Evolutionary conservation across 2,329 filamentous ascomycete species (phyloP), one percentile per base, ranked within the genome.

Genomic region (Penicillium verrucosum): DNA sequence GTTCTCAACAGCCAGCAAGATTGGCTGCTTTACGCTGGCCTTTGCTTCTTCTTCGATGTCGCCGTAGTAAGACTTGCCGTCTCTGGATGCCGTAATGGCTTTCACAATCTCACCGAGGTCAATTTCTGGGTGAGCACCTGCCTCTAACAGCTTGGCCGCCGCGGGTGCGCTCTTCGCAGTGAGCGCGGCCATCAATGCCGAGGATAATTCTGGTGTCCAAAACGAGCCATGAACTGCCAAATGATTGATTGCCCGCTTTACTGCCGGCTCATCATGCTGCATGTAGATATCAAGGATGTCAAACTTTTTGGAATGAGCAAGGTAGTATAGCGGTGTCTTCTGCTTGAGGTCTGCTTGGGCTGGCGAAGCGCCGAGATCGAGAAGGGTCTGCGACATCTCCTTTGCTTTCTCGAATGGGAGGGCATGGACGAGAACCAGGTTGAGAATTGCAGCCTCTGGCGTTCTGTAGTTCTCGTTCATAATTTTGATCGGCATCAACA

Each of bases 401-500:
- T 82, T 82, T 0, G 88, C 86, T 64, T 86, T 81, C 2, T 86
- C 81, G 0, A 79, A 63, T 0, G 88, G 84, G 6, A 92, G 81
- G 11, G 81, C 76, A 29, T 90, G 74, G 1, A 88, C 83, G n/a
- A 95, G 78, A 0, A 85, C 81, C 8, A 93, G 75, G 0, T 86
- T 88, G 47, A 94, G 77, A 43, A 93, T 86, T 0, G 86, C 88
- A 0, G 77, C 81, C 29, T 77, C 75, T 2, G 83, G 80, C 4
- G 75, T 75, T 46, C 79, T 80, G 54, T 81, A 54, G 27, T 65
- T 58, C 5, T 66, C 54, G 23, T 69, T 65, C 10, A 82, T 67
- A 27, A 88, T 79, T 71, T 92, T 92, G 68, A 94, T 79, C 0
- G 90, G 90, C 23, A 91, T 77, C 16, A 92, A 77, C 0, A 88